Evolutionary conservation across 768 basidiomycete species (phyloP), one percentile per base, ranked within the genome.

Genomic region (Amanita phalloides): DNA sequence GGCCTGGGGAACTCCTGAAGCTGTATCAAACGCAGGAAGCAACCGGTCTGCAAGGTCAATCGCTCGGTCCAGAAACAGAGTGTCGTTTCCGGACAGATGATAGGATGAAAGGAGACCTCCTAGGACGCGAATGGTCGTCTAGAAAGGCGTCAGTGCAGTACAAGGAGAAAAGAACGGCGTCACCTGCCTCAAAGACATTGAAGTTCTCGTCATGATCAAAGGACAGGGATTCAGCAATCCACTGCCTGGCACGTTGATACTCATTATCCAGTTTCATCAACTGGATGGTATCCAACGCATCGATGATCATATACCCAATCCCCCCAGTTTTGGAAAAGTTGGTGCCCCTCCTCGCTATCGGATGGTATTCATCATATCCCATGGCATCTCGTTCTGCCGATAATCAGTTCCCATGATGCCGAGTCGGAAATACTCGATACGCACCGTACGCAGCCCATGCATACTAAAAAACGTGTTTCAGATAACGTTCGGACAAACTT

Each of bases 291-390:
- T 97, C 94, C 3, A 97, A 75, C 0, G 90, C 79, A 59, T 96
- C 94, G 48, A 86, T 75, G 42, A 98, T 82, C n/a, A 83, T 89
- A 63, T 92, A 94, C 32, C 93, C 93, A 44, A 96, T 84, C 7
- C 88, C 84, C 13, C 90, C 90, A 1, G 78, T 79, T 1, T 68
- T 61, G 0, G 86, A 85, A 25, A 97, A 72, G 62, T 98, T 93
- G 6, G 80, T 75, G 1, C 95, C 94, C 14, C 64, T 70, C 53
- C 75, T 76, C 32, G 77, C 75, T 23, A 97, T 73, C 0, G 95
- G 93, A 60, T 94, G 89, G 60, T 92, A 96, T 62, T 95, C 90
- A 68, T 97, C 93, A 48, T 75, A 74, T 3, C 94, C 94, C 82
- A 92, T 94, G 5, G 93, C 93, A 62, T 96, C 84, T 55, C 82